Percentiles rank a stretch among this genome's conserved stretches.
These are phyloP conservation scores for Vitis hybrid DNA, from an alignment of 177 flowering plant species.

Conservation along the genomic window DNA sequence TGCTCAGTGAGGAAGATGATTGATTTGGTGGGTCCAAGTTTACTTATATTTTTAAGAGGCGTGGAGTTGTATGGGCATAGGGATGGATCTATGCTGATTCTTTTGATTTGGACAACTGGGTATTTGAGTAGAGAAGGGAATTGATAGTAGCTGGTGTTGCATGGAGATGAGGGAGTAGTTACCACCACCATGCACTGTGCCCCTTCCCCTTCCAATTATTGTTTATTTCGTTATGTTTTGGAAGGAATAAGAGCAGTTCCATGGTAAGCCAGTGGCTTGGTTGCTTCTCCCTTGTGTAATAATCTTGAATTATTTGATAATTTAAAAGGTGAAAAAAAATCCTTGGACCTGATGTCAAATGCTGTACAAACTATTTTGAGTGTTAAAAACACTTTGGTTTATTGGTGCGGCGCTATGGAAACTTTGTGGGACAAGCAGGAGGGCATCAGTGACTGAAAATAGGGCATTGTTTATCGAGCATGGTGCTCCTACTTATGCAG, in stretches of 20 bases:
- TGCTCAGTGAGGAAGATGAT: conserved; percentile 63
- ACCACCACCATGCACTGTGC: not conserved
- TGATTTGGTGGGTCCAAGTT: conserved; percentile 24
- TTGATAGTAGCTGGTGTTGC: not conserved
- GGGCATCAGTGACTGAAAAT: no score
- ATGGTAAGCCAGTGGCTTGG: not conserved
- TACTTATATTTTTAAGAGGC: conserved; percentile 2
- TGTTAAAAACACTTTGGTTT: no score
- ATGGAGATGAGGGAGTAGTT: not conserved
- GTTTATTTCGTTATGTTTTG: conserved; percentile 7
- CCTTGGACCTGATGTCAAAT: no score
- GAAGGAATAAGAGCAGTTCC: conserved; percentile 15
- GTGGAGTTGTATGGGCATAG: conserved; percentile 10
- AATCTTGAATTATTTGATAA: conserved; percentile 10
- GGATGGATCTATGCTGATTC: conserved; percentile 20
- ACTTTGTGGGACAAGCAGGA: no score
- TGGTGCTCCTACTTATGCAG: no score
- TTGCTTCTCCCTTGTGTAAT: conserved; percentile 5
- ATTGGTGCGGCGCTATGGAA: no score
- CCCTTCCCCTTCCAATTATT: conserved; percentile 12
- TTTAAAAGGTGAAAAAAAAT: no score
- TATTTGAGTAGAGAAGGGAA: conserved; percentile 1
- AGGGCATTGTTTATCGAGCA: no score
- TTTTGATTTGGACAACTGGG: conserved; percentile 17
- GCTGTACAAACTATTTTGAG: no score